Percentiles rank a stretch among this genome's conserved stretches.
These are phyloP conservation scores for Brettanomyces bruxellensis DNA, from an alignment of 805 yeast genomes.

Conservation along the genomic window DNA sequence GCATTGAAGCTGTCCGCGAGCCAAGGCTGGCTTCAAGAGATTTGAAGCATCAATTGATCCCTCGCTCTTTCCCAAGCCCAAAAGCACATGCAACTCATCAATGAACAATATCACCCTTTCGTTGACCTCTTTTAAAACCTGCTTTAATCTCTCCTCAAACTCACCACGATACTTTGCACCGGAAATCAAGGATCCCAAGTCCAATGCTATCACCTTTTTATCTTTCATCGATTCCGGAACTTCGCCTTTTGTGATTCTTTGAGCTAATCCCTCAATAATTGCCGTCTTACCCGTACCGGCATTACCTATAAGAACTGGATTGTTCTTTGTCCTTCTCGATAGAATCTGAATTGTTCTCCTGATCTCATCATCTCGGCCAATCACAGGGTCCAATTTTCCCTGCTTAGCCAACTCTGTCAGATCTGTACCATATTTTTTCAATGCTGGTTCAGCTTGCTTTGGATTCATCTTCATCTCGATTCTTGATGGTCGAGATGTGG, in stretches of 20 bases:
- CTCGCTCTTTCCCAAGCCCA: constrained; percentile 89
- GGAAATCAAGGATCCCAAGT: constrained; percentile 80
- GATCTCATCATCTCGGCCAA: constrained; percentile 94
- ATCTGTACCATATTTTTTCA: constrained; percentile 80
- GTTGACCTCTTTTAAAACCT: constrained; percentile 75
- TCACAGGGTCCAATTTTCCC: constrained; percentile 93
- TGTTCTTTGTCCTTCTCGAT: constrained; percentile 88
- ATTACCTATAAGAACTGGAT: constrained; percentile 89
- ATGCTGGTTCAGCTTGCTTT: constrained; percentile 49
- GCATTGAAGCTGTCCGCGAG: constrained; percentile 86
- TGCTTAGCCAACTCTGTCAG: constrained; percentile 78
- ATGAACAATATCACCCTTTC: constrained; percentile 71
- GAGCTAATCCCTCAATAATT: constrained; percentile 93
- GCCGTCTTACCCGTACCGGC: constrained; percentile 99
- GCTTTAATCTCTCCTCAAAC: constrained; percentile 82
- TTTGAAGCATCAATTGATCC: constrained; percentile 96
- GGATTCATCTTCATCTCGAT: constrained; percentile 26
- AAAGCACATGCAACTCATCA: constrained; percentile 82
- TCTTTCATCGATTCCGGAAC: constrained; percentile 92
- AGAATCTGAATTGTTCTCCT: constrained; percentile 86
- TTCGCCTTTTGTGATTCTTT: constrained; percentile 81
- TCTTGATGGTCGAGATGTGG: constrained; percentile 3
- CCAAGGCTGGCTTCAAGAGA: constrained; percentile 84
- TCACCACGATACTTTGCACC: constrained; percentile 97
- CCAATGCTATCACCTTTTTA: constrained; percentile 75